Conservation (phyloP, 208 protist species). For the Trypanosomatidae sp. region DNA sequence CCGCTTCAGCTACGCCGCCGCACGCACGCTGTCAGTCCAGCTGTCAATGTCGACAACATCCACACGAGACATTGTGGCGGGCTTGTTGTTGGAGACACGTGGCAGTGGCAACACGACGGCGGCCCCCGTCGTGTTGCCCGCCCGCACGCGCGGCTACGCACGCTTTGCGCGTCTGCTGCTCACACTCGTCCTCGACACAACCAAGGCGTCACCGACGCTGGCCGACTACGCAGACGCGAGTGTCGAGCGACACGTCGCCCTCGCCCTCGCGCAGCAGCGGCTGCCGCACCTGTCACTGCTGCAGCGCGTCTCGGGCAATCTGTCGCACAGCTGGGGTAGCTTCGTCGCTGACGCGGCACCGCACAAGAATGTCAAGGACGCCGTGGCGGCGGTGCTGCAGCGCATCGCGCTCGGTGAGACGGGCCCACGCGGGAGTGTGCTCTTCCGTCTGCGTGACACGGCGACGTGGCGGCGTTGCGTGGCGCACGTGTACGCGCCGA, state of each 20-base stretch:
- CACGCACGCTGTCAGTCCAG: no score
- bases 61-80: no score
- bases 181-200: slow-evolving; percentile 26
- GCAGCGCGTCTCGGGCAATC: no score
- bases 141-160: slow-evolving; percentile 4
- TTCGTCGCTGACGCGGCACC: slow-evolving; percentile 8
- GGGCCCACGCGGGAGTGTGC: slow-evolving; percentile 5
- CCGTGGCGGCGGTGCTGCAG: slow-evolving; percentile 7
- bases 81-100: no score
- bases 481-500: slow-evolving; percentile 28
- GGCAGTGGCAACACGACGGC: no score
- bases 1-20: slow-evolving; percentile 38
- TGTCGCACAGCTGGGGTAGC: slow-evolving; percentile 9
- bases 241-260: slow-evolving; percentile 11
- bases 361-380: slow-evolving; percentile 7
- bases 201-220: slow-evolving; percentile 19
- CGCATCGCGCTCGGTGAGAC: slow-evolving; percentile 18
- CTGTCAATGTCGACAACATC: no score
- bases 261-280: slow-evolving; percentile 8
- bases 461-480: slow-evolving; percentile 28
- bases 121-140: no score
- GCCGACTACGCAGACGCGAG: no score
- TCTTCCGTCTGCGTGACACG: slow-evolving; percentile 37
- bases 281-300: slow-evolving; percentile 9
- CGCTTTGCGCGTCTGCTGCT: slow-evolving; percentile 43